A percentile compares a stretch with the other conserved stretches of the same genome.
phyloP scores from a whole-genome alignment of 371 early-diverging fungal genomes.

The Mucor irregularis region DNA sequence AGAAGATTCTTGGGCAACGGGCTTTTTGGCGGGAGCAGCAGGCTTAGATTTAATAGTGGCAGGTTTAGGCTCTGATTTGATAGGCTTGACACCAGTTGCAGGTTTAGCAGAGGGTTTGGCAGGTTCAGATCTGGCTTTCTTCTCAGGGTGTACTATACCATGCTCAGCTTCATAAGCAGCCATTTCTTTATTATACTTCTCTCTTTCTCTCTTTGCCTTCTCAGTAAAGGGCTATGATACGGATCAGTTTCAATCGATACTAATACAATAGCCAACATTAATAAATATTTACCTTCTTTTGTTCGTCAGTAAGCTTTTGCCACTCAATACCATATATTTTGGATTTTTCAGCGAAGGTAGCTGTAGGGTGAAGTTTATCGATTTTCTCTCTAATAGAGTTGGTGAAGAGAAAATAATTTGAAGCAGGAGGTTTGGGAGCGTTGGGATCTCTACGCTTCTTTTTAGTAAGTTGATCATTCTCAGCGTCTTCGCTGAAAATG shows the following conservation, averaged over 20 bases:
- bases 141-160: background rate
- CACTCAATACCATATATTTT: slow-evolving; percentile 18
- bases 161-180: slow-evolving; percentile 4
- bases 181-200: slow-evolving; percentile 4
- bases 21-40: background rate
- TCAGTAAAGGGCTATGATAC: slow-evolving; percentile 15
- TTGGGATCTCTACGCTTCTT: slow-evolving; percentile 15
- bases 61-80: background rate
- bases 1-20: too few relatives aligned
- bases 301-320: slow-evolving; percentile 10
- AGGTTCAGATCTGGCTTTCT: slow-evolving; percentile 3
- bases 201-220: slow-evolving; percentile 10
- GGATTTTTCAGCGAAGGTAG: slow-evolving; percentile 10
- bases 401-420: slow-evolving; percentile 10
- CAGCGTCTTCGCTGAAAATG: background rate
- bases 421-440: slow-evolving; percentile 14
- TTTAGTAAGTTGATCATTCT: background rate
- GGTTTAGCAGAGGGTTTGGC: background rate
- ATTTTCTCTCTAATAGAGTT: slow-evolving; percentile 9
- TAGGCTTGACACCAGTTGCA: too few relatives aligned
- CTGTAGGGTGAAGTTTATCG: slow-evolving; percentile 4
- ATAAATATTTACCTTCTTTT: slow-evolving; percentile 15
- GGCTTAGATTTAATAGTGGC: background rate
- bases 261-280: too few relatives aligned
- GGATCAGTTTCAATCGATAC: too few relatives aligned